Base-by-base conservation (phyloP, 176 grass and related monocot species). In the Oryza longistaminata region DNA sequence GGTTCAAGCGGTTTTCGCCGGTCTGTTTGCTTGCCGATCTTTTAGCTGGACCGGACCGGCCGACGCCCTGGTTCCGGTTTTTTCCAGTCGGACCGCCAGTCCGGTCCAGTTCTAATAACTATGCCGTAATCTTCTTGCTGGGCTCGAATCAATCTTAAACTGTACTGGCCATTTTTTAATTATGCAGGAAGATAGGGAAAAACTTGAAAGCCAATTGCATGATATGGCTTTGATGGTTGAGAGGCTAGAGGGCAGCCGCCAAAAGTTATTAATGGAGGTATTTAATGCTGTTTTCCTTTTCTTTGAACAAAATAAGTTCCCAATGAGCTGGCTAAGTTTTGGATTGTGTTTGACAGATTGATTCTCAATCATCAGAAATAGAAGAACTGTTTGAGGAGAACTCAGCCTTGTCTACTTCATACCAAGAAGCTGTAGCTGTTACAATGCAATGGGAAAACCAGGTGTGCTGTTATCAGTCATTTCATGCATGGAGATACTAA, bases 321-420 rank as follows among this genome's bases (percentile, higher is more conserved):
- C 50, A 72, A 67, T 72, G 46, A 65, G 14, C 1, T 75, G 34
- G n/a, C 74, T 85, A 35, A 83, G 35, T 60, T 53, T 60, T 81
- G 6, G 82, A 39, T 64, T 48, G 19, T 58, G 71, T 85, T 93
- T 60, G 39, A 75, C 66, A 98, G 96, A 95, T 98, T 85, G 93
- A 98, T 88, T 95, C 91, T 35, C 96, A 95, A 93, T 95, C 96
- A 60, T 87, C 91, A 89, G 96, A 98, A 85, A 95, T 95, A 87
- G 96, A 99, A 85, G 94, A 88, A 14, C 45, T 99, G 44, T 99
- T 99, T 69, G 93, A 96, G 78, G 96, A 98, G 77, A 99, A 99
- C 71, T 92, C 93, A 43, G 79, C 82, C 78, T 90, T 96, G 61
- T 93, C 85, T 71, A 74, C 81, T 71, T 90, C 93, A 69, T 92